Percentiles rank a stretch among this genome's conserved stretches.
phyloP scores from a whole-genome alignment of 306 rosid species.

The Boehmeria nivea region DNA sequence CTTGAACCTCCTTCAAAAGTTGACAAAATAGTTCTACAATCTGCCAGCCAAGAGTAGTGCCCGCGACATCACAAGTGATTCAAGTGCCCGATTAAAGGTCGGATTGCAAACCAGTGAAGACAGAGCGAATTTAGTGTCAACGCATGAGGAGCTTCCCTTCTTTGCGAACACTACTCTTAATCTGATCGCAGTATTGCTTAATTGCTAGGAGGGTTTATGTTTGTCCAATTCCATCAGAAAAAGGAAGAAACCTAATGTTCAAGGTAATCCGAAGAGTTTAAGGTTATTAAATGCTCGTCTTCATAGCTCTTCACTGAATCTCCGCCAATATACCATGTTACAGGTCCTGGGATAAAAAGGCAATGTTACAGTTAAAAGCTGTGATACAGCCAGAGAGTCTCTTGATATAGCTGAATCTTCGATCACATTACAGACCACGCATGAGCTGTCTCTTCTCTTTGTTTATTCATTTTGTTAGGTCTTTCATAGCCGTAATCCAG shows the following conservation, averaged over 20 bases:
- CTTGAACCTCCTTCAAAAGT: too few relatives aligned
- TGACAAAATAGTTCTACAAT: too few relatives aligned
- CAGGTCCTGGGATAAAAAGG: conserved; percentile 40
- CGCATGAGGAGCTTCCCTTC: conserved; percentile 3
- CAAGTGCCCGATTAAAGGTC: background rate
- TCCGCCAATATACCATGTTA: conserved; percentile 54
- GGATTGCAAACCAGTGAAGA: conserved; percentile 9
- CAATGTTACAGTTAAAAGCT: conserved; percentile 9
- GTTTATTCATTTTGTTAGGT: too few relatives aligned
- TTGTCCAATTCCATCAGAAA: conserved; percentile 12
- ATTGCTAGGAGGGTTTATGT: conserved; percentile 7
- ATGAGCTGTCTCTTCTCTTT: too few relatives aligned
- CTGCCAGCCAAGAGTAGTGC: too few relatives aligned
- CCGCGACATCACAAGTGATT: too few relatives aligned
- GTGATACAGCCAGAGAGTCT: too few relatives aligned
- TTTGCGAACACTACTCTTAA: conserved; percentile 26
- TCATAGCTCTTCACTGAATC: conserved; percentile 60
- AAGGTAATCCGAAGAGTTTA: conserved; percentile 45
- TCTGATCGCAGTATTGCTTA: conserved; percentile 12
- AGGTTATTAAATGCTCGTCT: conserved; percentile 62
- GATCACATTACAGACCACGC: too few relatives aligned
- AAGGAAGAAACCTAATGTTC: conserved; percentile 31
- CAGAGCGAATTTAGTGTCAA: background rate
- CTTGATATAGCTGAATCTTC: too few relatives aligned
- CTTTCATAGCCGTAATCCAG: too few relatives aligned